Percentiles rank a stretch among this genome's conserved stretches.
Conservation (phyloP, 441 rosid species). For the Euphorbia schlechtendalii region DNA sequence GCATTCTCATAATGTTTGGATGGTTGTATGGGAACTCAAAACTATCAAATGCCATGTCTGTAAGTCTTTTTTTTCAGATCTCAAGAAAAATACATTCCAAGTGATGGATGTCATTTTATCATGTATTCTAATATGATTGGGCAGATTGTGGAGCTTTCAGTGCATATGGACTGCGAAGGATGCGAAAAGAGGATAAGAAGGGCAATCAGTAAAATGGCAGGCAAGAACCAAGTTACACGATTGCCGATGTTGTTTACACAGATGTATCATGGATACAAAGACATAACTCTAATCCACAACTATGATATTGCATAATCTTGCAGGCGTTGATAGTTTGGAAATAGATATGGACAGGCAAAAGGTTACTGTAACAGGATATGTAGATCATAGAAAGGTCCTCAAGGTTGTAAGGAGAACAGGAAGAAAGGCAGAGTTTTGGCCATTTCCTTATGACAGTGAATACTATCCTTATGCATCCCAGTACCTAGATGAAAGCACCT, state of each 20-base stretch:
- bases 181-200: conserved; percentile 62
- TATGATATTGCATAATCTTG: background rate
- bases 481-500: conserved; percentile 43
- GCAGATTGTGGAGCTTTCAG: conserved; percentile 72
- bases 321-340: conserved; percentile 70
- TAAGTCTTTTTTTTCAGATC: conserved; percentile 32
- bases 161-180: conserved; percentile 85
- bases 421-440: conserved; percentile 71
- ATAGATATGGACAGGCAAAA: conserved; percentile 70
- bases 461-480: conserved; percentile 50
- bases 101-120: too few relatives aligned
- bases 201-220: conserved; percentile 64
- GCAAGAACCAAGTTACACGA: conserved; percentile 25
- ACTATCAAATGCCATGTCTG: conserved; percentile 52
- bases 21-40: conserved; percentile 44
- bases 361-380: conserved; percentile 68
- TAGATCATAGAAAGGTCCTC: conserved; percentile 58
- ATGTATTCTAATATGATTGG: background rate
- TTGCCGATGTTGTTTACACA: background rate
- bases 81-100: too few relatives aligned
- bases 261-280: background rate
- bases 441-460: conserved; percentile 63
- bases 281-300: background rate
- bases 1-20: conserved; percentile 37
- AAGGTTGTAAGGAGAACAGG: conserved; percentile 71